Conservation (phyloP, 2,329 filamentous ascomycete genomes). For the Epichloe festucae region DNA sequence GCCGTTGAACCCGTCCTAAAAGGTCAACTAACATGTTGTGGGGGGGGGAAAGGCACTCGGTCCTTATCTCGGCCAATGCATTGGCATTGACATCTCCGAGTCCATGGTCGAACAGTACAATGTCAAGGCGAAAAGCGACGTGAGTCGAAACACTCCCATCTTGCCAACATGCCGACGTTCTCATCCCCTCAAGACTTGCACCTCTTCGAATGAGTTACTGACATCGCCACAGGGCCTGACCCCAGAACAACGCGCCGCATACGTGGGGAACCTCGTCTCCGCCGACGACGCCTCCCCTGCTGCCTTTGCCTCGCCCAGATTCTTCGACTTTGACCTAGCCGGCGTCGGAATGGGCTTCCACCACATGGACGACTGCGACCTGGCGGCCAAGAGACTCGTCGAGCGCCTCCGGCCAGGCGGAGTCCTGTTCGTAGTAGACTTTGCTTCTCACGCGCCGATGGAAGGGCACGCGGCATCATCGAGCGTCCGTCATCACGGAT, state of each 20-base stretch:
- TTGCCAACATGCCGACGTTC: not conserved
- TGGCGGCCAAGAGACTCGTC: conserved; percentile 45
- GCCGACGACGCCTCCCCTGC: conserved; percentile 33
- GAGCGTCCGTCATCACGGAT: conserved; percentile 54
- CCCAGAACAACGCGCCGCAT: conserved; percentile 39
- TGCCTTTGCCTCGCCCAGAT: conserved; percentile 45
- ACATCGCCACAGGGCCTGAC: conserved; percentile 29
- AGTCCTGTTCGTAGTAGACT: conserved; percentile 54
- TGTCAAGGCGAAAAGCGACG: conserved; percentile 39
- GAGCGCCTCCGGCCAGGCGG: conserved; percentile 53
- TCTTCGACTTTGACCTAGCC: conserved; percentile 56
- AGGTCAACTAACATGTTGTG: too few relatives aligned
- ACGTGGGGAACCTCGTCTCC: conserved; percentile 44
- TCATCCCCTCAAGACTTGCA: not conserved
- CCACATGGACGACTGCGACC: conserved; percentile 52
- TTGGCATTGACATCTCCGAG: conserved; percentile 58
- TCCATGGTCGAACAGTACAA: conserved; percentile 62
- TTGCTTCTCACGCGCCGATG: conserved; percentile 39
- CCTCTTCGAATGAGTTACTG: too few relatives aligned
- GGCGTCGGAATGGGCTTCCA: conserved; percentile 51
- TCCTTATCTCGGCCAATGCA: conserved; percentile 33
- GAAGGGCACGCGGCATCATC: conserved; percentile 15
- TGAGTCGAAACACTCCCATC: conserved; percentile 13
- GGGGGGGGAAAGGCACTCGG: conserved; percentile 10
- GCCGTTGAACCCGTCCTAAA: too few relatives aligned